phyloP scores from a whole-genome alignment of 768 basidiomycete genomes.

The Tubosaeta brunneosetosa region DNA sequence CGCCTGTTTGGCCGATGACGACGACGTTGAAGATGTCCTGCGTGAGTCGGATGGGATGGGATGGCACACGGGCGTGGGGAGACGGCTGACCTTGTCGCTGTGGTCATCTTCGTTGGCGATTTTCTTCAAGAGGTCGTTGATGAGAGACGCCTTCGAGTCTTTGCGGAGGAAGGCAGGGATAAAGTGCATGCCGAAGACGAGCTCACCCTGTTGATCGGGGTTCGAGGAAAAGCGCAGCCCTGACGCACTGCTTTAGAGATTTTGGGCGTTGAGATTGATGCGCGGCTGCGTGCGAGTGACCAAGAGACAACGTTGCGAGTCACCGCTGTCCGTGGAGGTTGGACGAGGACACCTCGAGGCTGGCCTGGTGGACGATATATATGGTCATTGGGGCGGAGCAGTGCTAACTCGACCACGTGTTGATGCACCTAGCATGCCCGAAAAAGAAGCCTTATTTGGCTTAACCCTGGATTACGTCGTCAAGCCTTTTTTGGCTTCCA shows the following conservation, averaged over 20 bases:
- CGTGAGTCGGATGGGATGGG: not conserved
- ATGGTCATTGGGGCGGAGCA: not conserved
- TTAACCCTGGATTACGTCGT: no score
- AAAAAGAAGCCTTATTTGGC: no score
- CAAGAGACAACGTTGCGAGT: conserved; percentile 13
- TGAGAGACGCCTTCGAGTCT: conserved; percentile 20
- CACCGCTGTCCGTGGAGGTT: conserved; percentile 3
- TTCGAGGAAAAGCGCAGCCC: conserved; percentile 9
- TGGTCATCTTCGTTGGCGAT: conserved; percentile 19
- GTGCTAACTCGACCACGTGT: not conserved
- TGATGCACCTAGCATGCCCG: not conserved
- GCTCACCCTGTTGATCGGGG: conserved; percentile 4
- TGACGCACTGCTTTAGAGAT: conserved; percentile 12
- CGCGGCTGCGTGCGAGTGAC: not conserved
- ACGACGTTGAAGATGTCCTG: conserved; percentile 29
- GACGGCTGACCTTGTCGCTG: conserved; percentile 14
- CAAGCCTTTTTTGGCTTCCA: no score
- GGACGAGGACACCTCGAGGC: conserved; percentile 16
- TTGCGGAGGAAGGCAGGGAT: conserved; percentile 26
- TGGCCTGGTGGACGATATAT: conserved; percentile 6
- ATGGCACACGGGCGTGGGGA: not conserved
- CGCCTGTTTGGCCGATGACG: conserved; percentile 29
- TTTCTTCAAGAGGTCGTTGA: conserved; percentile 22
- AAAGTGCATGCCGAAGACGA: conserved; percentile 20
- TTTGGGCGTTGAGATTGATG: conserved; percentile 3